Percentiles rank a stretch among this genome's conserved stretches.
Evolutionary conservation across 805 yeast genomes (phyloP).

Genomic region (Saccharomycopsis fodiens): DNA sequence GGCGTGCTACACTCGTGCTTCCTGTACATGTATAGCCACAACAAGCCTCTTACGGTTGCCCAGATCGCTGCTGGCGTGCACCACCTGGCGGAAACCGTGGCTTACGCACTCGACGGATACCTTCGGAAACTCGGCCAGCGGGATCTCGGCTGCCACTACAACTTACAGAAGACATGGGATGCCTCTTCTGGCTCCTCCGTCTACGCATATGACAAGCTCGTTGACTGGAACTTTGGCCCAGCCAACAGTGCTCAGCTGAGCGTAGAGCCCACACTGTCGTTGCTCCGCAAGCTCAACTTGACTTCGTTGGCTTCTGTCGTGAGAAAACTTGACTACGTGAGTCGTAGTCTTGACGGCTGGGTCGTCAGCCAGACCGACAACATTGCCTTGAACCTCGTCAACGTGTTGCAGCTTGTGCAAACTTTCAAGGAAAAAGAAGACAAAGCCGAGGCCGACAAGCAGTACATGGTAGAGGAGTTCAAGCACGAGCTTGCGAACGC

Average conservation of each 20-base stretch:
- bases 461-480: conserved; percentile 14
- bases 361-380: conserved; percentile 2
- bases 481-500: conserved; percentile 8
- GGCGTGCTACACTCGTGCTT: conserved; percentile 1
- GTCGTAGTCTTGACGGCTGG: background rate
- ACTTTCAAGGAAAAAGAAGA: conserved; percentile 3
- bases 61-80: conserved; percentile 3
- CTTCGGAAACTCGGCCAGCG: background rate
- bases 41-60: conserved; percentile 9
- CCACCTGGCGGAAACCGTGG: background rate
- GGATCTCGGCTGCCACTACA: conserved; percentile 3
- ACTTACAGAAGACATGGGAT: conserved; percentile 14
- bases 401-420: conserved; percentile 10
- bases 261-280: background rate
- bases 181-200: background rate
- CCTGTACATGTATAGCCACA: conserved; percentile 8
- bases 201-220: conserved; percentile 12
- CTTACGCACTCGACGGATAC: conserved; percentile 4
- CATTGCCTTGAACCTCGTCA: conserved; percentile 14
- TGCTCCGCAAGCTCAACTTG: background rate
- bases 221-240: conserved; percentile 7
- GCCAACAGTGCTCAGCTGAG: background rate
- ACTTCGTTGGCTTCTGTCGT: background rate
- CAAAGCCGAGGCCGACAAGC: conserved; percentile 9
- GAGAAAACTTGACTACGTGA: background rate